Evolutionary conservation across 805 yeast species (phyloP), one percentile per base, ranked within the genome.

Genomic region (Sugiyamaella chiloensis): DNA sequence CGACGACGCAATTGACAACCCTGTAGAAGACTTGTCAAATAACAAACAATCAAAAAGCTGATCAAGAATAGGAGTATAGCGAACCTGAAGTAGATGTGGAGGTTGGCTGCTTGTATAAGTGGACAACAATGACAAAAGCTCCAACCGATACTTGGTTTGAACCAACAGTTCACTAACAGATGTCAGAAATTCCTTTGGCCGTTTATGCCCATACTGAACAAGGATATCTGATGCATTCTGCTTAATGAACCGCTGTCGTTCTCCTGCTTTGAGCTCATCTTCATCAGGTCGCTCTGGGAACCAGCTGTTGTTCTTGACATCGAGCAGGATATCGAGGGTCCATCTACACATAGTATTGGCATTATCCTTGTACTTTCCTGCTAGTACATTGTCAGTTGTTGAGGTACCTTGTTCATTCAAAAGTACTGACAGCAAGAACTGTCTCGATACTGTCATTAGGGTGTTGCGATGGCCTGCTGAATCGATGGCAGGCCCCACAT

Each of bases 401-500:
- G 21, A 19, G 5, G 21, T 4, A n/a, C 34, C 34, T 11, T 26
- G 7, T 34, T 21, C 56, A 20, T 58, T 56, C 7, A 56, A 48
- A 48, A 65, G 50, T 9, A 69, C 56, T 11, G 58, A 51, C 26
- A 52, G 37, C 19, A 70, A 36, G 32, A 70, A 64, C 7, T 60
- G 56, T 11, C 64, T 53, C n/a, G 70, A 47, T 5, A 61, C 57
- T 19, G 52, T 50, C 1, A 68, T 73, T 1, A 75, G 65, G 5
- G 57, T 58, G n/a, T 69, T 55, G 46, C 69, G 72, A 44, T 64
- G 67, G 2, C 85, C 83, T 0, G 83, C 81, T 29, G 84, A 77
- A 55, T 81, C 82, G 2, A 80, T 65, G 0, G 84, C 80, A 0
- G 78, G 76, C 9, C 66, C 65, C 9, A 73, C 56, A 49, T 78